Evolutionary conservation across 805 yeast species (phyloP).

Genomic region (Starmera amethionina): DNA sequence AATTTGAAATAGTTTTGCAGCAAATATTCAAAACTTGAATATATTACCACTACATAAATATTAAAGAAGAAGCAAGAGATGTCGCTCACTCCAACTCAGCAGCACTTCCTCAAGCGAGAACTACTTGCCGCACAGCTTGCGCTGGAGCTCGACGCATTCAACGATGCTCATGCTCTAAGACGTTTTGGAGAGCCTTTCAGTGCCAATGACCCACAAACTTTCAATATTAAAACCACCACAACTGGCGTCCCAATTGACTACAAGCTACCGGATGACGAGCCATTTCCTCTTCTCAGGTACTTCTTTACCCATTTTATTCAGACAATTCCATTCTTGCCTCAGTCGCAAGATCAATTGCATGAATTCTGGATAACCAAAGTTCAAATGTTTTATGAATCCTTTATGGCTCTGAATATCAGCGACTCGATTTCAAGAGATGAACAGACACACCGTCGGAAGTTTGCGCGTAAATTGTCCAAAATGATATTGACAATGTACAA

Average conservation of each 20-base stretch:
- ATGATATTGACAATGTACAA: slow-evolving; percentile 61
- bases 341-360: slow-evolving; percentile 29
- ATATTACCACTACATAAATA: too few species aligned
- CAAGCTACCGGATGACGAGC: slow-evolving; percentile 9
- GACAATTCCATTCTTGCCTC: slow-evolving; percentile 67
- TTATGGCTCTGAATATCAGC: slow-evolving; percentile 63
- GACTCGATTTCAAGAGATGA: slow-evolving; percentile 69
- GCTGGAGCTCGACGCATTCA: slow-evolving; percentile 50
- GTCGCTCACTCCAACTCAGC: slow-evolving; percentile 50
- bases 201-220: slow-evolving; percentile 28
- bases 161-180: slow-evolving; percentile 53
- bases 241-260: slow-evolving; percentile 12
- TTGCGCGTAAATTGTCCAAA: slow-evolving; percentile 51
- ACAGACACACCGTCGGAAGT: slow-evolving; percentile 57
- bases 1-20: too few species aligned
- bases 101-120: slow-evolving; percentile 82
- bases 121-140: slow-evolving; percentile 53
- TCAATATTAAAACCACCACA: not conserved
- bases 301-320: slow-evolving; percentile 53
- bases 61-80: not conserved
- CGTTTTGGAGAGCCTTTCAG: slow-evolving; percentile 74
- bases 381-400: slow-evolving; percentile 73
- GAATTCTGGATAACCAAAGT: slow-evolving; percentile 75
- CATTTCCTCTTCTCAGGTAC: slow-evolving; percentile 61
- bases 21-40: too few species aligned